Conservation (phyloP, 2,329 filamentous ascomycete species). For the Fusarium miscanthi region DNA sequence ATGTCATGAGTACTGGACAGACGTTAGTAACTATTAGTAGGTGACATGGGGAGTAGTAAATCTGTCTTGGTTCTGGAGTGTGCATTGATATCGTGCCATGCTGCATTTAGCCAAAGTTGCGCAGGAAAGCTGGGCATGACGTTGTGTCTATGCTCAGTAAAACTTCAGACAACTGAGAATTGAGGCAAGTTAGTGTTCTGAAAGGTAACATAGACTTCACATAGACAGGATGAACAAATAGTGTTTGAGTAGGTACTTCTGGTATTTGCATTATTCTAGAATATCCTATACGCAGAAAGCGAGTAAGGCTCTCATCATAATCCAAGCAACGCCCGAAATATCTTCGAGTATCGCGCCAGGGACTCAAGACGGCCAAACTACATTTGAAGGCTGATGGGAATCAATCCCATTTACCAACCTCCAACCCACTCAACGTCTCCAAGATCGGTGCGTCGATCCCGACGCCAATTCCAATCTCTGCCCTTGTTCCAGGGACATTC, state of each 20-base stretch:
- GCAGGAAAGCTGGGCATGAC: neutral
- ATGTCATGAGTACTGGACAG: neutral
- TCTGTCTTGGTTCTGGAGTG: neutral
- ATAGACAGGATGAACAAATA: neutral
- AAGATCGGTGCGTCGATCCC: constrained; percentile 73
- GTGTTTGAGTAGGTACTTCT: constrained; percentile 71
- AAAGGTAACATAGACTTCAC: neutral
- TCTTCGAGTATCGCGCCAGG: constrained; percentile 39
- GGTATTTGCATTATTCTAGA: constrained; percentile 63
- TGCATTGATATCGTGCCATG: neutral
- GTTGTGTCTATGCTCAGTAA: neutral
- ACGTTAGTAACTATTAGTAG: neutral
- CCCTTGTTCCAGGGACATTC: constrained; percentile 68
- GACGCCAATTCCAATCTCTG: constrained; percentile 71
- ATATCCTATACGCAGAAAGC: constrained; percentile 74
- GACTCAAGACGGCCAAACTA: constrained; percentile 59
- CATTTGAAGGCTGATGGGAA: constrained; percentile 65
- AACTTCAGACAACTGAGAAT: neutral
- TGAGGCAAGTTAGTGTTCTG: neutral
- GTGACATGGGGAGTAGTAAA: neutral
- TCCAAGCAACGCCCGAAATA: constrained; percentile 39
- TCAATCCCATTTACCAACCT: constrained; percentile 77
- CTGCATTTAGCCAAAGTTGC: neutral
- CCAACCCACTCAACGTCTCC: constrained; percentile 94
- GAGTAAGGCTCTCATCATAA: constrained; percentile 61